Evolutionary conservation across 2,329 filamentous ascomycete species (phyloP), one percentile per base, ranked within the genome.

Genomic region (Xylariaceae sp.): DNA sequence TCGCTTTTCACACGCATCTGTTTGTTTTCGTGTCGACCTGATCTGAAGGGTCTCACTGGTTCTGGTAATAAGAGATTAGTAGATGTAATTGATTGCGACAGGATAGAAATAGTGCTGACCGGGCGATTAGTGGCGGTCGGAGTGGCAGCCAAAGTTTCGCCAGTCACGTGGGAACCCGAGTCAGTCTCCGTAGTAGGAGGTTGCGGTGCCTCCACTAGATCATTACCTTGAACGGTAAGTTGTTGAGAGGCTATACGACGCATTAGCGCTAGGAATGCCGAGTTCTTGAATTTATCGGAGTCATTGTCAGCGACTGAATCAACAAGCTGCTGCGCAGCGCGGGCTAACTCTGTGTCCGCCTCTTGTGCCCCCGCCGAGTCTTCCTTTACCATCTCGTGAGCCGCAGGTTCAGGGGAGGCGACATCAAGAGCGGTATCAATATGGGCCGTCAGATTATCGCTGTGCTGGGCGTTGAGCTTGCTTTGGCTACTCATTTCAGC

Each of bases 251-350:
- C 83, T 52, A 95, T 83, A 57, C 85, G 83, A 24, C 89, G 84
- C 91, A 96, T 95, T 41, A 96, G 77, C 3, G 83, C 80, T 1
- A 94, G 75, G 68, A 96, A 96, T 56, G 84, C 84, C 64, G 90
- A 93, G 68, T 92, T 85, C 66, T 87, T 85, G 73, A 95, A 95
- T 69, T 94, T 94, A 43, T 86, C 77, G 53, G 83, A 87, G 56
- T 85, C 82, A 64, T 94, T 87, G 65, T 87, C 79, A 17, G 84
- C 80, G 11, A 96, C 84, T 33, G 85, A 87, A 51, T 88, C 80
- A 4, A 95, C 78, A 3, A 96, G 79, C 56, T 88, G 80, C 14
- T 84, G 86, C 4, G 91, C 91, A 1, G 90, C 92, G 36, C 80
- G 79, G 17, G 89, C 87, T 24, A 95, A 81, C 40, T 89, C 90